Evolutionary conservation across 176 grass and related monocot species (phyloP).

Genomic region (Tillandsia leiboldiana): DNA sequence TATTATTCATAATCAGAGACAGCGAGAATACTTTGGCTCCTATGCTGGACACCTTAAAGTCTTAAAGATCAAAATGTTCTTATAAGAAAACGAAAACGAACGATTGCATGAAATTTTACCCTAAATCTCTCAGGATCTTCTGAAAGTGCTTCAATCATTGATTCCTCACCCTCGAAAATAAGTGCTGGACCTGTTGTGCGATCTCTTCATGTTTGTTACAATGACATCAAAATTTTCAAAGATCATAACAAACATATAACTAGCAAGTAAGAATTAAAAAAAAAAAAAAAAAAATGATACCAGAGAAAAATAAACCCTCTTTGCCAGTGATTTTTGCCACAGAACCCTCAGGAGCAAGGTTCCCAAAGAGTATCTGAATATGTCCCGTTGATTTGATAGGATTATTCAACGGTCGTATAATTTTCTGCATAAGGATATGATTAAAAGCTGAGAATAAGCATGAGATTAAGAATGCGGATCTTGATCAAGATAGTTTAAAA

Average conservation of each 20-base stretch:
- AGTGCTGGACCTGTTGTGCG: constrained; percentile 59
- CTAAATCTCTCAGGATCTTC: constrained; percentile 74
- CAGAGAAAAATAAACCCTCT: constrained; percentile 95
- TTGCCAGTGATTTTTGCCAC: constrained; percentile 99
- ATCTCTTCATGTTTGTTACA: neutral
- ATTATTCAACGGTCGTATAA: constrained; percentile 76
- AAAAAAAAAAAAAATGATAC: constrained; percentile 39
- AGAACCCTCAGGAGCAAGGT: constrained; percentile 94
- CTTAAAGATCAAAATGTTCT: neutral
- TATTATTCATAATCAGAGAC: too few relatives aligned
- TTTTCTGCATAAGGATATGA: constrained; percentile 37
- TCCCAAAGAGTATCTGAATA: constrained; percentile 97
- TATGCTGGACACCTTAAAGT: too few relatives aligned
- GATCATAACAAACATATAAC: neutral
- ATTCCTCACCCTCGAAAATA: constrained; percentile 97
- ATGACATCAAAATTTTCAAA: constrained; percentile 13
- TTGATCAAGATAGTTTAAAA: too few relatives aligned
- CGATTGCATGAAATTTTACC: constrained; percentile 29
- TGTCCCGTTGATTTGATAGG: constrained; percentile 98
- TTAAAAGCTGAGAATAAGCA: neutral
- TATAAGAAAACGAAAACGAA: neutral
- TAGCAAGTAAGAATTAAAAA: constrained; percentile 16
- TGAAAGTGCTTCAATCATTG: constrained; percentile 81
- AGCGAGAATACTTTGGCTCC: too few relatives aligned
- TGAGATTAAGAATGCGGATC: too few relatives aligned